Conservation (phyloP, 805 yeast genomes). For the Yarrowia sp. region DNA sequence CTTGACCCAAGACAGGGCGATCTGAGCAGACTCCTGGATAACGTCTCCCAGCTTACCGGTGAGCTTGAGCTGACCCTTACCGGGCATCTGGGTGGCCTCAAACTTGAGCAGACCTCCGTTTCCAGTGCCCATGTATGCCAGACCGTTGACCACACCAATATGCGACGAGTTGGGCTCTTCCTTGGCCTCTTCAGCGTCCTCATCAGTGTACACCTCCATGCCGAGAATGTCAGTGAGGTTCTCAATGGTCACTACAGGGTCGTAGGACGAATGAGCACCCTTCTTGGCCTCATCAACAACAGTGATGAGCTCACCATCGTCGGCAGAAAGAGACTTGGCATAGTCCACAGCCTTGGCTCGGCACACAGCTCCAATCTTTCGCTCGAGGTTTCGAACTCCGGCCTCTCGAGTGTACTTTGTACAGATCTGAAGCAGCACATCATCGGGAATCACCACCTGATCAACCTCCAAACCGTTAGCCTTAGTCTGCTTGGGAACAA, state of each 20-base stretch:
- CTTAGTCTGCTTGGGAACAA: conserved; percentile 71
- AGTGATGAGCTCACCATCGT: conserved; percentile 1
- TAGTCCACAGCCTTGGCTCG: conserved; percentile 70
- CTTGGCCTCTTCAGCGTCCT: conserved; percentile 46
- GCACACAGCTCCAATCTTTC: conserved; percentile 71
- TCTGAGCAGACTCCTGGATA: conserved; percentile 74
- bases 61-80: conserved; percentile 50
- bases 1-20: conserved; percentile 71
- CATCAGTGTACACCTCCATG: conserved; percentile 51
- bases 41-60: conserved; percentile 86
- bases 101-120: conserved; percentile 77
- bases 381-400: conserved; percentile 79
- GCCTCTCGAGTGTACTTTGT: conserved; percentile 76
- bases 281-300: conserved; percentile 9
- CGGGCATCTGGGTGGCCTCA: conserved; percentile 69
- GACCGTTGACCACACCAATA: conserved; percentile 76
- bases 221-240: conserved; percentile 73
- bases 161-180: conserved; percentile 30
- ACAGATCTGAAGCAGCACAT: conserved; percentile 60
- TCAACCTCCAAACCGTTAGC: conserved; percentile 59
- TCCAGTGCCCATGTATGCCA: conserved; percentile 84
- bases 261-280: conserved; percentile 35
- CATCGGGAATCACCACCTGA: conserved; percentile 49
- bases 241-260: conserved; percentile 46
- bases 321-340: conserved; percentile 20